phyloP scores from a whole-genome alignment of 148 eudicot genomes.

The Cornus suecica region DNA sequence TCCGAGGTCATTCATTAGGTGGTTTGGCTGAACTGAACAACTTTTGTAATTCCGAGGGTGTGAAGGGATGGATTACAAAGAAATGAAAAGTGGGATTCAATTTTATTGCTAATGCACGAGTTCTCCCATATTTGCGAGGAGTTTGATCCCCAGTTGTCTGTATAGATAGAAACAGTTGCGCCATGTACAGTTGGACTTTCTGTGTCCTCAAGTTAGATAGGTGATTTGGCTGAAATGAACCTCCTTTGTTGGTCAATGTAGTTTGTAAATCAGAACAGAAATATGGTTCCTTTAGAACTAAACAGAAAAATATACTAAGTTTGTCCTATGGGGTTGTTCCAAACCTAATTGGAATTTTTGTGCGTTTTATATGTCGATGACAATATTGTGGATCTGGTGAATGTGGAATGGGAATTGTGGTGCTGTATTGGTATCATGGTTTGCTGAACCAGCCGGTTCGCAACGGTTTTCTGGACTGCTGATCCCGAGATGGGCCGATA shows the following conservation, averaged over 20 bases:
- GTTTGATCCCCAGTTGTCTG: background rate
- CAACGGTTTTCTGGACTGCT: too few relatives aligned
- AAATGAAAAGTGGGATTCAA: too few relatives aligned
- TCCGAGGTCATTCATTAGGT: too few relatives aligned
- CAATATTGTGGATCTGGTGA: background rate
- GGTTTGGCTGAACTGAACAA: too few relatives aligned
- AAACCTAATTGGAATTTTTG: background rate
- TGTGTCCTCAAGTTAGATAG: background rate
- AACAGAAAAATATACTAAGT: background rate
- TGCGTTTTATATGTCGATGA: background rate
- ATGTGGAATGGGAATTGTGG: background rate
- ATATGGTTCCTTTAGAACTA: background rate
- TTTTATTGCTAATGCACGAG: background rate
- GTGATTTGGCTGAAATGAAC: background rate
- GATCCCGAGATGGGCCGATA: too few relatives aligned
- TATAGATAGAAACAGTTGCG: background rate
- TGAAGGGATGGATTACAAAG: too few relatives aligned
- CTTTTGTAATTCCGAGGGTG: too few relatives aligned
- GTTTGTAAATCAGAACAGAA: background rate
- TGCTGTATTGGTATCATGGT: background rate
- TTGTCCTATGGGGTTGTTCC: background rate
- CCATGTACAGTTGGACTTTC: background rate
- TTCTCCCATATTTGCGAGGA: background rate
- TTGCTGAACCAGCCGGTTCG: too few relatives aligned
- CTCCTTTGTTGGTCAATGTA: background rate